Base-by-base conservation (phyloP, 2,329 filamentous ascomycete genomes). In the Pseudocercospora cruenta region DNA sequence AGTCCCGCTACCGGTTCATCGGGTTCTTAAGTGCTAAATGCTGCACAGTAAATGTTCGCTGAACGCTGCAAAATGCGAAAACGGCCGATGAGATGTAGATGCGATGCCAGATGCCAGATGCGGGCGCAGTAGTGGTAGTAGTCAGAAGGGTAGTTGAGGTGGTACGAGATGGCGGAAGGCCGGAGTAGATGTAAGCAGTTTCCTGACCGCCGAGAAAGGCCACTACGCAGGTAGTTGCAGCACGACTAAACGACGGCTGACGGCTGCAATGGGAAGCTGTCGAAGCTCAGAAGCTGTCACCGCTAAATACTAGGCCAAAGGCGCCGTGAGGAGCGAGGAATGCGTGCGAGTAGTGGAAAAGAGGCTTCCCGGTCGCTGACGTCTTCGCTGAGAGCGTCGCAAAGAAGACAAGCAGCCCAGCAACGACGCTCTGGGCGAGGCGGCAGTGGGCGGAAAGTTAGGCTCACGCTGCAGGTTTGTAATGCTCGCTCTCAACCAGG, bases 1-100 rank as follows among this genome's bases (percentile, higher is more conserved):
- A 16, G 51, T 28, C 8, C 51, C 31, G 45, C 66, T 63, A 63
- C 66, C 62, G 66, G 36, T n/a, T 62, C 66, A 67, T 67, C 51
- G 60, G 57, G 16, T 55, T 58, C 19, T 59, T n/a, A 28, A 43
- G 62, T 33, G 19, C 26, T 47, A 39, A 53, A 61, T 62, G 53
- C 31, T 28, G 55, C 31, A 54, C 33, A 39, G 58, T 33, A 60
- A 39, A 31, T 31, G 45, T 60, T 55, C 45, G 63, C 58, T 58
- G 64, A 64, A 66, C 61, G 62, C 62, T 64, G 64, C 62, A 57
- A 24, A 51, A 43, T 36, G 45, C 53, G 43, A 45, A 51, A 39
- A 24, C 31, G 36, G 54, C 47, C 47, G 55, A 62, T 39, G 53
- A 43, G 19, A 31, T 58, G 31, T 22, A 39, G 55, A 22, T 33